Evolutionary conservation across 2,329 filamentous ascomycete species (phyloP), one percentile per base, ranked within the genome.

Genomic region (Capronia americana): DNA sequence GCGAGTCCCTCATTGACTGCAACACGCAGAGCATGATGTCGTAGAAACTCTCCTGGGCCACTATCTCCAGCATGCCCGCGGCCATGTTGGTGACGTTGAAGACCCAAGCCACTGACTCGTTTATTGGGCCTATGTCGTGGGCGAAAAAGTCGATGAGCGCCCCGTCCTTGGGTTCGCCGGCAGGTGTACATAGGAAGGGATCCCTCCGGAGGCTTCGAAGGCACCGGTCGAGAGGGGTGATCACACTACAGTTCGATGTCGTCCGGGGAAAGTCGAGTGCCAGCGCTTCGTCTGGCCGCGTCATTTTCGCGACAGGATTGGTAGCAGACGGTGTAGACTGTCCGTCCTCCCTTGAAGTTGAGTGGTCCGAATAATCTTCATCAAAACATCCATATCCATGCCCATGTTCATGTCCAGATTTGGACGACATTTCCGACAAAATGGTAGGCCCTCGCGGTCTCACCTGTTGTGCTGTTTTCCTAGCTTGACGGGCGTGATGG

Each of bases 31-130:
- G 53, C 53, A 55, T 28, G n/a, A 28, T 10, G 28, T 55, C 11
- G 48, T 53, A 61, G 30, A 53, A 61, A 3, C 30, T 30, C 12
- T 38, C 44, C n/a, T 51, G 26, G 30, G 30, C 11, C 17, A 61
- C 24, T 6, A 38, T 54, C 17, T 55, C 28, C 12, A 53, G 48
- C 26, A 53, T 38, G 2, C 44, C 48, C 6, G 46, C 24, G 8
- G 41, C 48, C 12, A 61, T 61, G 30, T 55, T 54, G 11, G 28
- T 34, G 26, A 55, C 26, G 20, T 61, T 51, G 46, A 61, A 61
- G 17, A 61, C 7, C 23, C 26, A 61, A 5, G 32, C 48, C 5
- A 61, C 48, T 24, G 46, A 17, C 24, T 53, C 46, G 32, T 53
- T 61, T 14, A 48, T 51, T n/a, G 48, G 48, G n/a, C 46, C 28